Evolutionary conservation across 2,329 filamentous ascomycete species (phyloP), one percentile per base, ranked within the genome.

Genomic region (Cladobotryum protrusum): DNA sequence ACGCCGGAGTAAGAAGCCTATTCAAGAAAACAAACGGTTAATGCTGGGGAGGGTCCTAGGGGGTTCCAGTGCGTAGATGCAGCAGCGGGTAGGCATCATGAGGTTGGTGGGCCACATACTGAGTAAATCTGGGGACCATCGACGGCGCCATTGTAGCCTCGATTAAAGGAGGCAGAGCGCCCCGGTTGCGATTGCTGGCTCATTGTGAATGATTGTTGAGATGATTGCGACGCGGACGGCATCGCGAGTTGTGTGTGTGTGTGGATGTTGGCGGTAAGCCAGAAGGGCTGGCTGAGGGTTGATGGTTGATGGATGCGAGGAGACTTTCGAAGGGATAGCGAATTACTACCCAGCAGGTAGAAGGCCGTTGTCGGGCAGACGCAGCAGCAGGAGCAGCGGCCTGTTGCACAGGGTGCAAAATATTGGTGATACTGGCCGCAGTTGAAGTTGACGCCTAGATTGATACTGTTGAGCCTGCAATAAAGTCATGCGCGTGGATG

Each of bases 1-100:
- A 97, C 89, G 58, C 91, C 90, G 7, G 92, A 97, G 68, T 97
- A 97, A 37, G 95, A 87, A 53, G 92, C 92, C 79, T 82, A 56
- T 11, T 9, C 6, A 42, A 3, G 40, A 15, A 41, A 14, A 40
- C 43, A 34, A n/a, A n/a, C n/a, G 8, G 52, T 47, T 36, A 49
- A 43, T 19, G 19, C 12, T 35, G 4, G 24, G 14, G 37, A 4
- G 32, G 40, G 39, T 12, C 14, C 43, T 15, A 18, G 52, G 12
- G 4, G 18, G 55, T 59, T 55, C 60, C 52, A 56, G 42, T 19
- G 48, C 46, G 17, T 14, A 20, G n/a, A 29, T 19, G 24, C 24
- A 49, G 44, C 24, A 49, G 44, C 24, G 6, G 24, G 24, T 29
- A 29, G 24, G 6, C 24, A 29, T 29, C 24, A 29, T 29, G 24